Evolutionary conservation across 352 stramenopile species (phyloP), one percentile per base, ranked within the genome.

Genomic region (Globisporangium radiosum): DNA sequence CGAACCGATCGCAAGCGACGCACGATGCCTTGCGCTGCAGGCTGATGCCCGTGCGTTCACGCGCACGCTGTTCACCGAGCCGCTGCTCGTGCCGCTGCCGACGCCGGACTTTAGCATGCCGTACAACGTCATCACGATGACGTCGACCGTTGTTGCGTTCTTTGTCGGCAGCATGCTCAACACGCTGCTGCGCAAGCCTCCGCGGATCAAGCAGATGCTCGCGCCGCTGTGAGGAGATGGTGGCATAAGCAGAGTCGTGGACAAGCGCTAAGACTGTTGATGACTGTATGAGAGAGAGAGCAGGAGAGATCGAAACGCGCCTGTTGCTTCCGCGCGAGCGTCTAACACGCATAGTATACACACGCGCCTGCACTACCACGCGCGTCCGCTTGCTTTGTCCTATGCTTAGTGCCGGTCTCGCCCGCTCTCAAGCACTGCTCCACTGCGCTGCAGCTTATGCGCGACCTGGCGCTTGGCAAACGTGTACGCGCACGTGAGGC

Each of bases 101-200:
- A 92, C 83, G 39, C 87, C 87, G 13, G 87, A 96, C 67, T 94
- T 95, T 58, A 94, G 83, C 60, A 95, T 96, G 86, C 86, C 86
- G 56, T 96, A 93, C 70, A 95, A 95, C 54, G 86, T 96, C 11
- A 96, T 96, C 62, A 92, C 80, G 38, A 85, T 96, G 73, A 94
- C 86, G 15, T 94, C 82, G 44, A 94, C 87, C n/a, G 76, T 95
- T 54, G 72, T 95, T 13, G 83, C 80, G 52, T 95, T 94, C 68
- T 87, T 91, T 48, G 73, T 90, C 19, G 87, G 83, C n/a, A 89
- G 76, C 11, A 87, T 92, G 69, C 75, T 96, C 49, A 94, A 92
- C 49, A 77, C 83, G 39, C 68, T 92, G 14, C 71, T 93, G 42
- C 81, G 79, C 42, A 91, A 91, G 48, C 65, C 78, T 7, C 77